These are phyloP conservation scores for Digitaria exilis DNA, from an alignment of 202 grass and related monocot genomes.

Conservation along the genomic window DNA sequence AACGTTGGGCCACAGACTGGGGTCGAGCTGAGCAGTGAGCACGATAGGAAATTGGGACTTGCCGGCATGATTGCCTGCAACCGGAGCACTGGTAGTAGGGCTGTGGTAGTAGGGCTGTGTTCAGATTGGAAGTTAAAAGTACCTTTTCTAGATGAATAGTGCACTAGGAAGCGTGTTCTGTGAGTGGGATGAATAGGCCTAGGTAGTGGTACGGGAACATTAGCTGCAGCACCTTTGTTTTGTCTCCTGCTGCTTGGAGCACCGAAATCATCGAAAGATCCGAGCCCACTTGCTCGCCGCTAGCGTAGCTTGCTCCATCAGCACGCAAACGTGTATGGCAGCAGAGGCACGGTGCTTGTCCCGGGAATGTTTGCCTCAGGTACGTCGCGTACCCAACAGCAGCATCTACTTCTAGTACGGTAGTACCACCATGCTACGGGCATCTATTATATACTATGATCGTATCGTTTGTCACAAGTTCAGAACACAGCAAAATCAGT, in stretches of 20 bases:
- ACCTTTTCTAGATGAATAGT: too few relatives aligned
- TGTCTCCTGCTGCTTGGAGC: background rate
- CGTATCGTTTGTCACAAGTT: too few relatives aligned
- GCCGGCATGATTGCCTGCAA: slow-evolving; percentile 5
- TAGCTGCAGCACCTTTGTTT: background rate
- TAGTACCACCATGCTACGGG: background rate
- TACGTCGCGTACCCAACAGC: background rate
- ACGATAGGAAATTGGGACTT: background rate
- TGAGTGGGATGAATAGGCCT: too few relatives aligned
- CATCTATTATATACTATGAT: too few relatives aligned
- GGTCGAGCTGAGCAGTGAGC: background rate
- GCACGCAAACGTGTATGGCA: background rate
- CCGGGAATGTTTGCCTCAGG: background rate
- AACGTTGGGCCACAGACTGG: background rate
- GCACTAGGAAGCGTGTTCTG: too few relatives aligned
- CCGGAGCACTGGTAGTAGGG: background rate
- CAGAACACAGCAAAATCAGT: too few relatives aligned
- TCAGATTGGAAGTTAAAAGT: too few relatives aligned
- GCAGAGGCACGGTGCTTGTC: background rate
- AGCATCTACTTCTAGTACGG: background rate
- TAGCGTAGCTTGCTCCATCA: background rate
- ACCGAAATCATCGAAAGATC: background rate
- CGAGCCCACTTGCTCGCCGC: background rate
- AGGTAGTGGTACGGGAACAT: slow-evolving; percentile 12
- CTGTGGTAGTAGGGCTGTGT: too few relatives aligned